phyloP scores from a whole-genome alignment of 306 rosid species.

The Trifolium subterraneum region DNA sequence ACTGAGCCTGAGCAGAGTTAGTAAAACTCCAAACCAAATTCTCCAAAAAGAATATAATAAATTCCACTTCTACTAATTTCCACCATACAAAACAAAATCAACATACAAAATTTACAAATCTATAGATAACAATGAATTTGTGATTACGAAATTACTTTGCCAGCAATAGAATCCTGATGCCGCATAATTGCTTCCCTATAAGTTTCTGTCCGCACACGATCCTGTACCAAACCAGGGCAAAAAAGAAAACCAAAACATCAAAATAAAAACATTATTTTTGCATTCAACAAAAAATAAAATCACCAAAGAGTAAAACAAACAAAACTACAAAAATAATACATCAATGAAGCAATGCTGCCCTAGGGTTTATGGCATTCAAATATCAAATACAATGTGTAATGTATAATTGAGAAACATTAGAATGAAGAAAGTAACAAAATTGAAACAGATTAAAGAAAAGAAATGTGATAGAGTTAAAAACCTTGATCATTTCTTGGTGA shows the following conservation, averaged over 20 bases:
- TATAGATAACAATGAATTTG: background rate
- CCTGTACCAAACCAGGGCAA: conserved; percentile 52
- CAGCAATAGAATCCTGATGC: conserved; percentile 80
- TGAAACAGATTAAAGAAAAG: background rate
- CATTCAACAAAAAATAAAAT: background rate
- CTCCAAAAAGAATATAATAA: background rate
- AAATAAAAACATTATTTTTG: background rate
- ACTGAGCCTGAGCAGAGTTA: background rate
- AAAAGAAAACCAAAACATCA: background rate
- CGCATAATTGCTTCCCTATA: conserved; percentile 86
- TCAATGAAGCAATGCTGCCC: background rate
- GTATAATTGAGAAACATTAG: conserved; percentile 1
- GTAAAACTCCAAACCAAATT: conserved; percentile 10
- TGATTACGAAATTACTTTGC: conserved; percentile 68
- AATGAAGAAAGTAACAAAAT: background rate
- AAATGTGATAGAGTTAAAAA: background rate
- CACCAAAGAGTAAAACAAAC: conserved; percentile 5
- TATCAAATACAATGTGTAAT: background rate
- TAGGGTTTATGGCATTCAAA: conserved; percentile 32
- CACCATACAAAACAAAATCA: background rate
- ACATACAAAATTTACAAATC: background rate
- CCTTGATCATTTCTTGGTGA: conserved; percentile 99
- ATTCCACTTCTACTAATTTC: background rate
- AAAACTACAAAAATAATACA: background rate
- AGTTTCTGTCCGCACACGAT: conserved; percentile 87